phyloP scores from a whole-genome alignment of 805 yeast species.

The Candida coquimbonensis region DNA sequence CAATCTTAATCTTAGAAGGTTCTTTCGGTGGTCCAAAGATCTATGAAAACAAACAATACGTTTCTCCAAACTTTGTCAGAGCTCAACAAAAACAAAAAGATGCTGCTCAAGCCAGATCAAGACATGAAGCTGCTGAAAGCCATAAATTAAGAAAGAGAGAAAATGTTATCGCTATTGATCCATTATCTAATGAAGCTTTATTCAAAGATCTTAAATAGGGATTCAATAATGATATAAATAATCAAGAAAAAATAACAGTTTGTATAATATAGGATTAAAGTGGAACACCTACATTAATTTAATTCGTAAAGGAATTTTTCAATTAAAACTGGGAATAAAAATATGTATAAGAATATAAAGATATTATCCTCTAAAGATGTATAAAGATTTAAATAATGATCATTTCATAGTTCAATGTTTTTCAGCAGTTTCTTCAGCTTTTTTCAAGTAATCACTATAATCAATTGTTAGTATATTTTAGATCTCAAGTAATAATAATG shows the following conservation, averaged over 20 bases:
- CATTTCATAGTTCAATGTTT: constrained; percentile 4
- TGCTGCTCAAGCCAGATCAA: constrained; percentile 69
- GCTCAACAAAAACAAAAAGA: constrained; percentile 77
- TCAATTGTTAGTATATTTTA: constrained; percentile 13
- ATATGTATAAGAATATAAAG: constrained; percentile 8
- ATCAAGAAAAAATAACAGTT: too few species aligned
- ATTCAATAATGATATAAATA: too few species aligned
- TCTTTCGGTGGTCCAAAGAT: constrained; percentile 97
- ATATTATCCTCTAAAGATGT: background rate
- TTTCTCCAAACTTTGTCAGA: constrained; percentile 91
- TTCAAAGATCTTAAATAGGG: constrained; percentile 40
- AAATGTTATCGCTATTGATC: constrained; percentile 69
- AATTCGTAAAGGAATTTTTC: background rate
- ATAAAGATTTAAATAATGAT: too few species aligned
- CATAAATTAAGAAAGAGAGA: constrained; percentile 73
- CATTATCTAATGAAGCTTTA: constrained; percentile 69
- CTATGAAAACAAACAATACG: constrained; percentile 93
- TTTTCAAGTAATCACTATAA: constrained; percentile 49
- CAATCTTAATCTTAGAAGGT: constrained; percentile 88
- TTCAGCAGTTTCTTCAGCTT: constrained; percentile 29
- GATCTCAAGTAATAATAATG: background rate
- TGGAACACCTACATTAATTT: too few species aligned
- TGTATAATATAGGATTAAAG: too few species aligned
- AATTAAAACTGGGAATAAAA: background rate
- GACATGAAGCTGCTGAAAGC: constrained; percentile 74